A percentile compares a stretch with the other conserved stretches of the same genome.
Evolutionary conservation across 2,329 filamentous ascomycete genomes (phyloP).

Genomic region (Diaporthe batatas): DNA sequence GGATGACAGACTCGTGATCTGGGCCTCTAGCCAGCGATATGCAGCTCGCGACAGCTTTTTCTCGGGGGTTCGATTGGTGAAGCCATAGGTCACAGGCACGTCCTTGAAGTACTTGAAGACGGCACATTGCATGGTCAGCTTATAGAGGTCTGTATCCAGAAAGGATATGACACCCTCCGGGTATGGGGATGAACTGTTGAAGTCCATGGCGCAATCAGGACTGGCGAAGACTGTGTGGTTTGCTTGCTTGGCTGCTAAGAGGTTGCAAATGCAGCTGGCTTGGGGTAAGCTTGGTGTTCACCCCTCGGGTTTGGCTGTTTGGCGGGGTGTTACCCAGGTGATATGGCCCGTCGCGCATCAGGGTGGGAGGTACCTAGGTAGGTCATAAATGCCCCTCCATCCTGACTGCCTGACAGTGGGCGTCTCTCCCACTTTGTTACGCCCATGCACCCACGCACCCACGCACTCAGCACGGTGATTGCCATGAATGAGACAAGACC

Average conservation of each 20-base stretch:
- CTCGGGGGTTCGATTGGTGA: slow-evolving; percentile 94
- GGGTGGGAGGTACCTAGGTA: neutral
- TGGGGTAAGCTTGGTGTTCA: slow-evolving; percentile 7
- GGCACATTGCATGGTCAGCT: slow-evolving; percentile 98
- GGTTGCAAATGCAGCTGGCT: neutral
- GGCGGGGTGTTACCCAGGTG: neutral
- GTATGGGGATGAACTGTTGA: slow-evolving; percentile 75
- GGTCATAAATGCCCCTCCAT: neutral
- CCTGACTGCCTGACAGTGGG: slow-evolving; percentile 6
- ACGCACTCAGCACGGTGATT: neutral
- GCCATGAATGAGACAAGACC: slow-evolving; percentile 13
- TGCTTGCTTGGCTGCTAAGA: neutral
- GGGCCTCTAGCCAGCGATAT: slow-evolving; percentile 86
- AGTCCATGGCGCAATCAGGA: slow-evolving; percentile 64
- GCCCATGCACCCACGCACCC: slow-evolving; percentile 13
- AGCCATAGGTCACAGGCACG: slow-evolving; percentile 87
- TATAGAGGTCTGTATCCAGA: slow-evolving; percentile 89
- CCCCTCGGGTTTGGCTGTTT: neutral
- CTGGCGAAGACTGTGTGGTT: neutral
- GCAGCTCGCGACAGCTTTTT: slow-evolving; percentile 90
- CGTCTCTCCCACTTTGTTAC: slow-evolving; percentile 15
- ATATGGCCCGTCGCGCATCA: neutral
- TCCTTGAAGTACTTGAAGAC: slow-evolving; percentile 93
- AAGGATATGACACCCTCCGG: slow-evolving; percentile 86
- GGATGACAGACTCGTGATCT: slow-evolving; percentile 78